Evolutionary conservation across 2,329 filamentous ascomycete genomes (phyloP).

Genomic region (Scedosporium boydii): DNA sequence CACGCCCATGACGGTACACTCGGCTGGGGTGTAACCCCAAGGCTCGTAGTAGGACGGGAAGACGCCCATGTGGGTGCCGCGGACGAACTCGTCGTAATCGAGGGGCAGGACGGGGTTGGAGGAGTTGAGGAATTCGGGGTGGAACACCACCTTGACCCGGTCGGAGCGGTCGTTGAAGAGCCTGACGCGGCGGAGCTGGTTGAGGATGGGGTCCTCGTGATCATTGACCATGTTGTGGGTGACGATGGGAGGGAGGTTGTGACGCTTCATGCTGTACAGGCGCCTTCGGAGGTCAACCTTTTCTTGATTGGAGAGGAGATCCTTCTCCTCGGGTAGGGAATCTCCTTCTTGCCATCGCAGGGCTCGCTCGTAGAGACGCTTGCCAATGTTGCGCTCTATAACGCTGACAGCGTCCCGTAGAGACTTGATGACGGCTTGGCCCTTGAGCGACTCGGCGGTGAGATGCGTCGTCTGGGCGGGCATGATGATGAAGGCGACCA

Average conservation of each 20-base stretch:
- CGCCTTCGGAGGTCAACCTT: constrained; percentile 85
- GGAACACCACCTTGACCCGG: constrained; percentile 95
- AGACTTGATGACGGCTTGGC: constrained; percentile 95
- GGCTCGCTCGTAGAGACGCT: constrained; percentile 88
- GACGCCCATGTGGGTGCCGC: constrained; percentile 88
- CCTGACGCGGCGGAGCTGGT: constrained; percentile 91
- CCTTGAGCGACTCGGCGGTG: constrained; percentile 91
- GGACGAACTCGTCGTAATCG: constrained; percentile 97
- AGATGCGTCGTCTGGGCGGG: constrained; percentile 91
- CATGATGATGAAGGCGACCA: constrained; percentile 98
- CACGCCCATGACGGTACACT: constrained; percentile 98
- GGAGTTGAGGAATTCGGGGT: constrained; percentile 95
- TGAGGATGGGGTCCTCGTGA: constrained; percentile 83
- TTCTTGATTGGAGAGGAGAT: constrained; percentile 84
- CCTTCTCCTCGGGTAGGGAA: constrained; percentile 90
- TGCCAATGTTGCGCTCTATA: constrained; percentile 86
- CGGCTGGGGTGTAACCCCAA: constrained; percentile 96
- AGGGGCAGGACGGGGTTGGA: constrained; percentile 89
- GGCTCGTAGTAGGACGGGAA: constrained; percentile 99
- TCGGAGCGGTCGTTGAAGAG: constrained; percentile 94
- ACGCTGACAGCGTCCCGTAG: constrained; percentile 85
- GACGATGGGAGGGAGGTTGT: constrained; percentile 84
- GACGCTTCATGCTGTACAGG: constrained; percentile 93
- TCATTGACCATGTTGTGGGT: constrained; percentile 99
- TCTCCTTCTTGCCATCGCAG: constrained; percentile 94